Evolutionary conservation across 1,284 basidiomycete genomes (phyloP), one percentile per base, ranked within the genome.

Genomic region (Trichosporon ovoides): DNA sequence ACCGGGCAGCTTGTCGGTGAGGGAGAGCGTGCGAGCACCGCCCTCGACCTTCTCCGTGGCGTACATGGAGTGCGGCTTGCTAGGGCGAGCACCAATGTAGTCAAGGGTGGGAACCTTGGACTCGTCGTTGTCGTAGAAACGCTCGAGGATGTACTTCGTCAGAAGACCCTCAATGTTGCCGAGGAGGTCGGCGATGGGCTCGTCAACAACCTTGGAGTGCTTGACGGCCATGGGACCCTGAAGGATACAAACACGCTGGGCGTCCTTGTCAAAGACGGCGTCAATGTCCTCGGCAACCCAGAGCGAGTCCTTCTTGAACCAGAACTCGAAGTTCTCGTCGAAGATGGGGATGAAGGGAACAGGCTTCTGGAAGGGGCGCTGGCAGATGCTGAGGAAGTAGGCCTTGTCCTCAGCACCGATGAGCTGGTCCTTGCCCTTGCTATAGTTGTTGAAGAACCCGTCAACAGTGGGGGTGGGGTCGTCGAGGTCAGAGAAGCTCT

Each of bases 231-330:
- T 88, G 12, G 96, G 95, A 31, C 96, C 95, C 78, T 97, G 94
- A 52, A 98, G 84, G 69, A 98, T 96, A 75, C 92, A 96, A 37
- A 98, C 94, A 67, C 96, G 88, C 78, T 98, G 91, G 33, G 95
- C 91, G 77, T 97, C 94, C 79, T 94, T 92, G 78, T 97, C 96
- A 69, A 98, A 94, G 38, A 98, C 92, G 14, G 93, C 95, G 65
- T 98, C 95, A 67, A 98, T 92, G 74, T 99, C 95, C 78, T 98
- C 96, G 7, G 93, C 88, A 48, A 91, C 90, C 95, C 95, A 98
- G 7, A 98, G 84, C 16, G 94, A 97, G 77, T 97, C 94, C 89
- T 96, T 96, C 83, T 97, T 97, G 81, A 97, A 97, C 92, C 94
- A 97, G 56, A 97, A 91, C 76, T 95, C 91, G 74, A 98, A 97